These are phyloP conservation scores for Coniella vitis DNA, from an alignment of 2,329 filamentous ascomycete genomes.

Conservation along the genomic window DNA sequence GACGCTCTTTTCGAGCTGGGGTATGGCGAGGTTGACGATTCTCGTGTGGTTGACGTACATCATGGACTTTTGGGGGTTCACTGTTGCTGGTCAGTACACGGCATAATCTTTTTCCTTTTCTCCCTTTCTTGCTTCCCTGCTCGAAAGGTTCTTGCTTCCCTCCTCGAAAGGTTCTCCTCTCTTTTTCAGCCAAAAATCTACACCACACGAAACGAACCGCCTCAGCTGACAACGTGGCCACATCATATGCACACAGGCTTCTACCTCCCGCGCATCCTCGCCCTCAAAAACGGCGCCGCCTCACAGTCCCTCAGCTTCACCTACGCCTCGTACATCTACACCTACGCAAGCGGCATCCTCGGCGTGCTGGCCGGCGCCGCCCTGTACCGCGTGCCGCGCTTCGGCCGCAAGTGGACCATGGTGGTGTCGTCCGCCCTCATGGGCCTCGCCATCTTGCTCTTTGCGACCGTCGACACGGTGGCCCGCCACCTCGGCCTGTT, in stretches of 20 bases:
- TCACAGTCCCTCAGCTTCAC: conserved; percentile 37
- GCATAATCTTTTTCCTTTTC: too few species aligned
- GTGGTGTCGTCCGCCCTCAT: conserved; percentile 35
- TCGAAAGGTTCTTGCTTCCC: too few species aligned
- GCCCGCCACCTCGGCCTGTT: conserved; percentile 42
- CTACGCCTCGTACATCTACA: conserved; percentile 47
- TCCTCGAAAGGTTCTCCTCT: too few species aligned
- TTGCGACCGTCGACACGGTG: conserved; percentile 35
- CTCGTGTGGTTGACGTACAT: conserved; percentile 32
- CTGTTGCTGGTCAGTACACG: conserved; percentile 27
- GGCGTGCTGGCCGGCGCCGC: conserved; percentile 41
- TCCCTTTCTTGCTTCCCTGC: too few species aligned
- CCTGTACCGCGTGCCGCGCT: conserved; percentile 34
- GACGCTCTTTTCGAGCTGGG: conserved; percentile 26
- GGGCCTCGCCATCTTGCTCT: conserved; percentile 37
- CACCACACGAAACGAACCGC: too few species aligned
- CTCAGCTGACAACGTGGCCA: too few species aligned
- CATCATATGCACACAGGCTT: too few species aligned
- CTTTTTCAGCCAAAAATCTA: too few species aligned
- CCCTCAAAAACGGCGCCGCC: conserved; percentile 41
- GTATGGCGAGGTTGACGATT: conserved; percentile 30
- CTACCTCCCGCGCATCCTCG: conserved; percentile 42
- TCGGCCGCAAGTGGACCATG: conserved; percentile 34
- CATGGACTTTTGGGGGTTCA: conserved; percentile 33
- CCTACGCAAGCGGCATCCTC: conserved; percentile 44